Evolutionary conservation across 306 rosid species (phyloP).

Genomic region (Ammopiptanthus mongolicus): DNA sequence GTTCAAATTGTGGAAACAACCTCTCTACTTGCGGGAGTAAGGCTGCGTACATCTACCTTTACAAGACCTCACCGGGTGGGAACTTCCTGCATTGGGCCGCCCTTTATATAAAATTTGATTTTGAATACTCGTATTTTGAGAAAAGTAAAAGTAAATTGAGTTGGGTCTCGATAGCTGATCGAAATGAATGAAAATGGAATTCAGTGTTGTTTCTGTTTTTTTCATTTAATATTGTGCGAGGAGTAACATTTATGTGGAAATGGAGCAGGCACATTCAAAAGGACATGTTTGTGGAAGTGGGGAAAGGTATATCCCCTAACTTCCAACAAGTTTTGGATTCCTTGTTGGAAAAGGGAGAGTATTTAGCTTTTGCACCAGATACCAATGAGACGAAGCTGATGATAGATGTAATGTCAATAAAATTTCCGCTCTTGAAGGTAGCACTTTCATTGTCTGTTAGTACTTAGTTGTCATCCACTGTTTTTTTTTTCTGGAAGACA

Average conservation of each 20-base stretch:
- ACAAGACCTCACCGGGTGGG: no score
- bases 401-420: constrained; percentile 61
- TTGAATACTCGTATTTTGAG: neutral
- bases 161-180: neutral
- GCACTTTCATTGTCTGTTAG: neutral
- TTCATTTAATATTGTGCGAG: constrained; percentile 12
- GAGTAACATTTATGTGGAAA: constrained; percentile 26
- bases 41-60: no score
- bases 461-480: neutral
- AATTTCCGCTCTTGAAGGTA: constrained; percentile 85
- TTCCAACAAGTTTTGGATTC: constrained; percentile 63
- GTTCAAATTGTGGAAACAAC: no score
- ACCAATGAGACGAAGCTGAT: constrained; percentile 63
- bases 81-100: no score
- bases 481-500: neutral
- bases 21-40: no score
- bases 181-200: neutral
- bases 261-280: constrained; percentile 70
- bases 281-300: constrained; percentile 82
- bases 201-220: neutral
- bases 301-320: constrained; percentile 78
- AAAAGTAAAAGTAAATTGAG: neutral
- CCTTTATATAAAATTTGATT: neutral
- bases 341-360: constrained; percentile 56
- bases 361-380: constrained; percentile 82